Conservation (phyloP, 345 rosid species). For the Adansonia digitata region DNA sequence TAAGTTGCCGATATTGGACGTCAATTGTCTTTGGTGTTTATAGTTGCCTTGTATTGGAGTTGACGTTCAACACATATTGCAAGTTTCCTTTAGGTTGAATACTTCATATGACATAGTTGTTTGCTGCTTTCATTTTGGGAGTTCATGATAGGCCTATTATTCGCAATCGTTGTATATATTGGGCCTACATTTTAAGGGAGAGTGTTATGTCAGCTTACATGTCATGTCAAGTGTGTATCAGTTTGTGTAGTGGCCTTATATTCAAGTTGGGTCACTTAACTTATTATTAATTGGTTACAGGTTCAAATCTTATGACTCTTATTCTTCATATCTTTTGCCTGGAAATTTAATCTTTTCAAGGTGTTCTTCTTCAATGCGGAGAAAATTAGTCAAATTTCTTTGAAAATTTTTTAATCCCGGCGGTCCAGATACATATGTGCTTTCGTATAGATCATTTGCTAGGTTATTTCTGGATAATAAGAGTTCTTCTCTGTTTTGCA, state of each 20-base stretch:
- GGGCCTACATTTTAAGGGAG: not conserved
- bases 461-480: not conserved
- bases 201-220: not conserved
- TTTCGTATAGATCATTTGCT: not conserved
- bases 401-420: not conserved
- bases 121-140: not conserved
- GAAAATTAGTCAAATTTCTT: not conserved
- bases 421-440: not conserved
- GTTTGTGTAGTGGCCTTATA: not conserved
- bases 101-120: not conserved
- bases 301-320: not conserved
- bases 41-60: not conserved
- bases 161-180: not conserved
- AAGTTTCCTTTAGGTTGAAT: not conserved
- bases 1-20: not conserved
- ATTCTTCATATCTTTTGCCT: not conserved
- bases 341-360: not conserved
- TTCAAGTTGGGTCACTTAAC: not conserved
- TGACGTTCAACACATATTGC: not conserved
- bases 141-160: not conserved
- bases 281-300: not conserved
- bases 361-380: not conserved
- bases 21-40: not conserved
- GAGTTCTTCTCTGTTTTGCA: conserved; percentile 19
- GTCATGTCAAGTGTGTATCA: not conserved